phyloP scores from a whole-genome alignment of 179 eudicot species.

The Amaranthus tricolor region DNA sequence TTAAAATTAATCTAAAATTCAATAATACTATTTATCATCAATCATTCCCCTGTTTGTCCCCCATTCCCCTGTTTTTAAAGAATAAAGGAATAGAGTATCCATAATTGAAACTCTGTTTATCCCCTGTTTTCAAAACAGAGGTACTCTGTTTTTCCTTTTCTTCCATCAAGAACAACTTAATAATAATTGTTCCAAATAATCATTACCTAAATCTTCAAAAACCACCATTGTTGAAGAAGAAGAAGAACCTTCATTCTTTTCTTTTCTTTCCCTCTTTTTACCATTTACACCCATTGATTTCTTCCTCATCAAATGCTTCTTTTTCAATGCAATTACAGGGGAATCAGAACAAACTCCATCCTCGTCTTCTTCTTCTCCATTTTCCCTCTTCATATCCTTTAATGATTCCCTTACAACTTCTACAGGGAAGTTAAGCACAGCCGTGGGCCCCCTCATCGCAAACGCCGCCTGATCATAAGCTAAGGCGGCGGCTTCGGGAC shows the following conservation, averaged over 20 bases:
- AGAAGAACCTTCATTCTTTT: slow-evolving; percentile 11
- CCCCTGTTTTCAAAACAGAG: slow-evolving; percentile 21
- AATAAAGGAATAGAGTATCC: neutral
- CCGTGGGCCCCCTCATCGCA: slow-evolving; percentile 60
- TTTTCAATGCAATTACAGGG: slow-evolving; percentile 70
- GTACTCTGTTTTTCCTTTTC: neutral
- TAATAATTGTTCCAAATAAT: slow-evolving; percentile 63
- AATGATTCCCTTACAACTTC: slow-evolving; percentile 66
- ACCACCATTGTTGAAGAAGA: slow-evolving; percentile 33
- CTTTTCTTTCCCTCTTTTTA: slow-evolving; percentile 18
- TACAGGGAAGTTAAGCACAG: slow-evolving; percentile 71
- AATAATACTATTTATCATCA: neutral
- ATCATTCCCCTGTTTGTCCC: slow-evolving; percentile 18
- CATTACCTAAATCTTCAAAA: slow-evolving; percentile 79
- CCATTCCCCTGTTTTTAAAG: slow-evolving; percentile 17
- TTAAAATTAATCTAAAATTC: too few species aligned
- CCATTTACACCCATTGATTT: slow-evolving; percentile 38
- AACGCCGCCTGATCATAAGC: slow-evolving; percentile 95
- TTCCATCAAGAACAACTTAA: slow-evolving; percentile 33
- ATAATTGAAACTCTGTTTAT: slow-evolving; percentile 3
- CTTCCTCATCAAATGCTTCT: slow-evolving; percentile 44
- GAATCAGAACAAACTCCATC: slow-evolving; percentile 41
- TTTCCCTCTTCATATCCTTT: slow-evolving; percentile 38
- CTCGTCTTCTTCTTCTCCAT: neutral
- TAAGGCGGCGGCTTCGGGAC: slow-evolving; percentile 73